Evolutionary conservation across 1,284 basidiomycete species (phyloP).

Genomic region (Boletus mariae): DNA sequence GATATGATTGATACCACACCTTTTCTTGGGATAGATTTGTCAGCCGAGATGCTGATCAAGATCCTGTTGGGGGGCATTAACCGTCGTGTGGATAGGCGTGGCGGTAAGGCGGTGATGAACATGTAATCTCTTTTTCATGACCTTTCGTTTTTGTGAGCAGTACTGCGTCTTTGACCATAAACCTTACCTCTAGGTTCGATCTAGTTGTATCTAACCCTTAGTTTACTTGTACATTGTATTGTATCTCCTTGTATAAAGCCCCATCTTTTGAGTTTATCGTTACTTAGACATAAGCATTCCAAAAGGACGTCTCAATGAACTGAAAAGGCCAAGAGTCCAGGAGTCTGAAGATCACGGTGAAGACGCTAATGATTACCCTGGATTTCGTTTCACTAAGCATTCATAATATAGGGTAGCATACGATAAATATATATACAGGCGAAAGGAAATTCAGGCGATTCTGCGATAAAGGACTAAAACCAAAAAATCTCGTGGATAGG

Average conservation of each 20-base stretch:
- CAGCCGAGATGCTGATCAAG: constrained; percentile 46
- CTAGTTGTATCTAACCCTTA: not conserved
- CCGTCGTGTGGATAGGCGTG: constrained; percentile 45
- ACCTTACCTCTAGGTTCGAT: not conserved
- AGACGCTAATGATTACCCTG: too few relatives aligned
- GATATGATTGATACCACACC: constrained; percentile 64
- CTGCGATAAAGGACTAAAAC: too few relatives aligned
- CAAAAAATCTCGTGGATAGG: not conserved
- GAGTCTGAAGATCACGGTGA: too few relatives aligned
- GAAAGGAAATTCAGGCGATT: too few relatives aligned
- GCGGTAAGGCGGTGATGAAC: constrained; percentile 28
- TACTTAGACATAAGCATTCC: not conserved
- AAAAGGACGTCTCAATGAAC: not conserved
- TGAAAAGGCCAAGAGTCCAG: too few relatives aligned
- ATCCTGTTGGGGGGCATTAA: constrained; percentile 58
- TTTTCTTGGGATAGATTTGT: constrained; percentile 40
- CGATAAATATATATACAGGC: not conserved
- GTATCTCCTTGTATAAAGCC: not conserved
- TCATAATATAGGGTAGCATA: not conserved
- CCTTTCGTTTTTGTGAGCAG: not conserved
- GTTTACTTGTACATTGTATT: not conserved
- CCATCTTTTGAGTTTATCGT: not conserved
- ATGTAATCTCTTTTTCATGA: constrained; percentile 6
- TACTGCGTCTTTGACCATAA: not conserved
- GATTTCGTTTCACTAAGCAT: too few relatives aligned